Evolutionary conservation across 1,139 yeast genomes (phyloP).

Genomic region (Yamadazyma atmosphaerica): DNA sequence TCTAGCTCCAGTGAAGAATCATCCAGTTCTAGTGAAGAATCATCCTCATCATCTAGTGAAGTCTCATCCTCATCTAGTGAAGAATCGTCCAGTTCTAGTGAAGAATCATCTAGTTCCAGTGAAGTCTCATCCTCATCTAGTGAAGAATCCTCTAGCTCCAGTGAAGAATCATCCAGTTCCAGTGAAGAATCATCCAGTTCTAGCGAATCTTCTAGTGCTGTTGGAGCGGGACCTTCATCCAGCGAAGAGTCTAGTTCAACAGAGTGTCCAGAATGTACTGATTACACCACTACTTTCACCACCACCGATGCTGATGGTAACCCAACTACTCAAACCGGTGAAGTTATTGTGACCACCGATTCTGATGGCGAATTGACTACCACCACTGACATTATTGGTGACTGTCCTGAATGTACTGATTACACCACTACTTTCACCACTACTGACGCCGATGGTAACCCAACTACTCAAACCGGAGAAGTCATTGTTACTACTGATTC

Average conservation of each 20-base stretch:
- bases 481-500: conserved; percentile 15
- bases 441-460: conserved; percentile 15
- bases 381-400: conserved; percentile 11
- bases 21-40: conserved; percentile 3
- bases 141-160: conserved; percentile 2
- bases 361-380: conserved; percentile 13
- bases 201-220: conserved; percentile 1
- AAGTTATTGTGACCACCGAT: conserved; percentile 14
- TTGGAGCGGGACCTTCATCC: conserved; percentile 4
- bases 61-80: conserved; percentile 5
- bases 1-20: conserved; percentile 5
- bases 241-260: conserved; percentile 3
- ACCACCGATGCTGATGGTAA: conserved; percentile 20
- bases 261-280: conserved; percentile 14
- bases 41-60: conserved; percentile 7
- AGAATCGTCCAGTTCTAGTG: conserved; percentile 3
- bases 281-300: conserved; percentile 18
- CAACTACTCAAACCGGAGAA: conserved; percentile 14
- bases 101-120: conserved; percentile 4
- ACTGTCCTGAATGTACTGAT: conserved; percentile 15
- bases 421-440: conserved; percentile 18
- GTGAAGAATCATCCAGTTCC: conserved; percentile 1
- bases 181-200: conserved; percentile 1
- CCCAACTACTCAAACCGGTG: conserved; percentile 15
- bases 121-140: conserved; percentile 8